Conservation (phyloP, 208 protist species). For the Crithidia bombi region DNA sequence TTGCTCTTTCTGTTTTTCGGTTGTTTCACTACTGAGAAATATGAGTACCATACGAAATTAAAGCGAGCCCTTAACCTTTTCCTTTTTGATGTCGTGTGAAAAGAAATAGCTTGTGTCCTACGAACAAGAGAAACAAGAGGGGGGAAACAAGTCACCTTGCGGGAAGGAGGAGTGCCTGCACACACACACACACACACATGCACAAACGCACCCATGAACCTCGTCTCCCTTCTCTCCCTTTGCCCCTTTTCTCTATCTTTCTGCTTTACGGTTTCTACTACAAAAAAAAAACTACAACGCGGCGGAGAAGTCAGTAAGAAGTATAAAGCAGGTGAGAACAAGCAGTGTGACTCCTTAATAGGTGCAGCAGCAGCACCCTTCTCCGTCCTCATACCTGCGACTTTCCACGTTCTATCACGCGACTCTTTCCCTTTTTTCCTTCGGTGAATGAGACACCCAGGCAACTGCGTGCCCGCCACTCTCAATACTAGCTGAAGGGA, state of each 20-base stretch:
- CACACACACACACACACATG: too few relatives aligned
- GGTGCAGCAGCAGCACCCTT: not conserved
- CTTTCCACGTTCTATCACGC: constrained; percentile 15
- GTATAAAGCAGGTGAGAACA: not conserved
- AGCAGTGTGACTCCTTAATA: not conserved
- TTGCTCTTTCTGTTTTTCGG: constrained; percentile 9
- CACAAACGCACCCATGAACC: too few relatives aligned
- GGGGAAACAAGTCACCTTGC: constrained; percentile 15
- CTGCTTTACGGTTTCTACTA: constrained; percentile 16
- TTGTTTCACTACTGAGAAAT: constrained; percentile 18
- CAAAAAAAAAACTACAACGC: constrained; percentile 12
- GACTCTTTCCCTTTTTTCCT: not conserved
- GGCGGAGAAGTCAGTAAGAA: not conserved
- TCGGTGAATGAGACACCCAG: constrained; percentile 12
- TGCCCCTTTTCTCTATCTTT: not conserved
- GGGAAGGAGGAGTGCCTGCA: not conserved
- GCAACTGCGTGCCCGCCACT: constrained; percentile 22
- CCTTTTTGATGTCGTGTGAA: constrained; percentile 23
- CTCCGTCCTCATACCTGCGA: not conserved
- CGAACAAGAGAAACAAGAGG: constrained; percentile 30
- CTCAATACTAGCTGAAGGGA: constrained; percentile 3
- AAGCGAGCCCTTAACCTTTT: constrained; percentile 14
- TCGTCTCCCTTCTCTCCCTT: too few relatives aligned
- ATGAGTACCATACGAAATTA: constrained; percentile 36
- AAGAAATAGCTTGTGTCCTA: constrained; percentile 23